Conservation (phyloP, 768 basidiomycete genomes). For the Podaxis mareebaensis region DNA sequence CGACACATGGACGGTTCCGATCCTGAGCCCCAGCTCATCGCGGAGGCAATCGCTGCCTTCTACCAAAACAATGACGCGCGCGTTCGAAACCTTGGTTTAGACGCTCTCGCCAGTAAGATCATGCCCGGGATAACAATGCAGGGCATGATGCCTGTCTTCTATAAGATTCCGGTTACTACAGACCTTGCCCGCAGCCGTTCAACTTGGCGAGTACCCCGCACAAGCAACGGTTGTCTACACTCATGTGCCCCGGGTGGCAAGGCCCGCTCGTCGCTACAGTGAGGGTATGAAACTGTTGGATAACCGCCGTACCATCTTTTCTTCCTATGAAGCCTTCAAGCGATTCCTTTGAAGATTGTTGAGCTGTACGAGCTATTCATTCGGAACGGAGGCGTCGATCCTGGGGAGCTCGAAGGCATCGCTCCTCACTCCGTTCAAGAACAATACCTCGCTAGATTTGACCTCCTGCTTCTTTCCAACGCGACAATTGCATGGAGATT, state of each 20-base stretch:
- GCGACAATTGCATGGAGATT: background rate
- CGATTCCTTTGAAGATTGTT: constrained; percentile 8
- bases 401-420: no score
- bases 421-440: no score
- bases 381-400: no score
- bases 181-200: constrained; percentile 21
- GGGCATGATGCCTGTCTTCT: constrained; percentile 31
- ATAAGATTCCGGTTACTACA: constrained; percentile 27
- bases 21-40: constrained; percentile 21
- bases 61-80: constrained; percentile 26
- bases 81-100: constrained; percentile 14
- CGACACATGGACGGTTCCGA: constrained; percentile 1
- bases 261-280: constrained; percentile 22
- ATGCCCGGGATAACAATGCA: constrained; percentile 32
- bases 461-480: background rate
- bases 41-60: constrained; percentile 24
- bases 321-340: constrained; percentile 34
- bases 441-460: no score
- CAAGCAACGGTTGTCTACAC: constrained; percentile 22
- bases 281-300: constrained; percentile 33
- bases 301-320: constrained; percentile 26
- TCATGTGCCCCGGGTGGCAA: constrained; percentile 23
- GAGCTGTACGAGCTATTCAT: no score
- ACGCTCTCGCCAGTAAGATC: constrained; percentile 20
- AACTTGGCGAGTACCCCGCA: constrained; percentile 20